Evolutionary conservation across 148 eudicot genomes (phyloP), one percentile per base, ranked within the genome.

Genomic region (Diospyros kaki): DNA sequence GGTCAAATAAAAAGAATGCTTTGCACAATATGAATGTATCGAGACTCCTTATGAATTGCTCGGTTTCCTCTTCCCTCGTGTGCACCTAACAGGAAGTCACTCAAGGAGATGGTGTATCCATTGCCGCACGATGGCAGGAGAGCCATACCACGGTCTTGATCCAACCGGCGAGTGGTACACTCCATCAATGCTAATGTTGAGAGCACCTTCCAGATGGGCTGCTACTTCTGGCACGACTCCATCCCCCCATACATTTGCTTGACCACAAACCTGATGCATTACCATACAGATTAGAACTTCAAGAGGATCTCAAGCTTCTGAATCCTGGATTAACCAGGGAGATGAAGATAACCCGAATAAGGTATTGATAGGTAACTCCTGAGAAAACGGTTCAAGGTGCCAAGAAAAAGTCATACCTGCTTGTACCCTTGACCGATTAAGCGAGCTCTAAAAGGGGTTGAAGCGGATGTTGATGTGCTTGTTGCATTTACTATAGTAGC

Each of bases 111-210:
- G 93, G 79, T 87, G 82, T 68, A 93, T 77, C 99, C 99, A 95
- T 81, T 95, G 83, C 74, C 84, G 82, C 41, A 91, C 87, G 14
- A 93, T 68, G 18, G 78, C 74, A 54, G 97, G 95, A 54, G 97
- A 94, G 58, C 98, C 98, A 78, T 94, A 91, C 96, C 96, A 91
- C 6, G 91, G 96, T 76, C 91, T 85, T 0, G 99, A 92, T 62
- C 99, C 99, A 72, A 95, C 93, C 0, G 97, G 99, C 2, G 99
- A 95, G 72, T 95, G 99, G 79, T 93, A 95, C 0, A 95, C 94
- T 69, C 97, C 97, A 13, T 95, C 99, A 42, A 90, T 79, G 51
- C 83, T 91, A 52, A 95, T 64, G 77, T 95, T 95, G 4, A 92
- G 83, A 51, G 99, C 99, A 73, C 99, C 99, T 52, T 91, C 95